Conservation (phyloP, 169 alveolate genomes). For the Eimeria sp. region DNA sequence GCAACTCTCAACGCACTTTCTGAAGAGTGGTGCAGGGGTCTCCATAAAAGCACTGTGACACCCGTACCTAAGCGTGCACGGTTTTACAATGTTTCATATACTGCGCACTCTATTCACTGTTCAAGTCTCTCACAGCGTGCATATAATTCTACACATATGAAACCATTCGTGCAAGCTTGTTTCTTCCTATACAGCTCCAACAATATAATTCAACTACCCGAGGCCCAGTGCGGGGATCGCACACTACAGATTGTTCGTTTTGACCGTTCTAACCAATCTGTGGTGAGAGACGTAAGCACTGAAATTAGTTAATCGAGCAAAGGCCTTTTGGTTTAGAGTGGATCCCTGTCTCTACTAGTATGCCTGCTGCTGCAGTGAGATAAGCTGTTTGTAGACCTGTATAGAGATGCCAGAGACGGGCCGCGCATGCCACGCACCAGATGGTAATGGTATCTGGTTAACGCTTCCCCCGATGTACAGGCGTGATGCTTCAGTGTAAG, state of each 20-base stretch:
- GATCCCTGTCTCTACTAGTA: neutral
- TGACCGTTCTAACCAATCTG: neutral
- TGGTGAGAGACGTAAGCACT: neutral
- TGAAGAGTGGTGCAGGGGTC: neutral
- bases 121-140: neutral
- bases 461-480: neutral
- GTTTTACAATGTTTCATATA: neutral
- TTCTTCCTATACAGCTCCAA: neutral
- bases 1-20: neutral
- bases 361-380: neutral
- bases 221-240: neutral
- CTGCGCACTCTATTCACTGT: neutral
- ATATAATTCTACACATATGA: neutral
- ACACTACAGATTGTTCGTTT: neutral
- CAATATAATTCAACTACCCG: neutral
- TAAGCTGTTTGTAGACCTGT: neutral
- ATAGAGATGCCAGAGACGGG: neutral
- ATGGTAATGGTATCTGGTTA: neutral
- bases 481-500: neutral
- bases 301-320: neutral
- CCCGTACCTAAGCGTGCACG: neutral
- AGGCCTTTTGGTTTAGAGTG: neutral
- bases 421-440: neutral
- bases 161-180: neutral
- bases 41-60: neutral